Base-by-base conservation (phyloP, 2,329 filamentous ascomycete species). In the Microcyclospora tardicrescens region DNA sequence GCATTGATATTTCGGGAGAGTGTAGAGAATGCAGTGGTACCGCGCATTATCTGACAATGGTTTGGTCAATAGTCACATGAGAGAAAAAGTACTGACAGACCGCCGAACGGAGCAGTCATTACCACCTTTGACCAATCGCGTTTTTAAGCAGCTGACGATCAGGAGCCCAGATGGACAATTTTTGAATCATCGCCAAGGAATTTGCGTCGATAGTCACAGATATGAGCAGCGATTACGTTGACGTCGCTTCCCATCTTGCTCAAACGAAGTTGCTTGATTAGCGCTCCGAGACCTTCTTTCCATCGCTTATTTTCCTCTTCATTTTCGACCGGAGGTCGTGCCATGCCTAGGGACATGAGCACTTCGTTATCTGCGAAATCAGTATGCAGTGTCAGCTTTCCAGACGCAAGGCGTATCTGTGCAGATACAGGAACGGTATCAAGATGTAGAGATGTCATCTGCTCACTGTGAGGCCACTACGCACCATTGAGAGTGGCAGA, bases 401-500 rank as follows among this genome's bases (percentile, higher is more conserved):
- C 24, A 14, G 33, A 39, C 33, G 15, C 10, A 32, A 15, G 30
- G 30, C 10, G 14, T 27, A 27, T 33, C n/a, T 28, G 33, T 29
- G 31, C n/a, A 31, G 24, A 27, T 19, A 37, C 31, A 33, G 30
- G 2, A 32, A 40, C 6, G 27, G 35, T 4, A 24, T 24, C 8
- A 39, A 37, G 39, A 30, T 4, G 35, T 24, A 11, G 13, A 10
- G 10, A 4, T n/a, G 4, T 32, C 30, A 32, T 15, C 14, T n/a
- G 30, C 30, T n/a, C 12, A 31, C 34, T 31, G 11, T 24, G n/a
- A 33, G 33, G 15, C 33, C 33, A 37, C 43, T 59, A 84, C 82
- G 75, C 73, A 93, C 84, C 84, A 63, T 72, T 74, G 55, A 84
- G 66, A 54, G 65, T 67, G 65, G 89, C 81, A 44, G 75, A 68